Percentiles rank a stretch among this genome's conserved stretches.
Evolutionary conservation across 2,329 filamentous ascomycete genomes (phyloP).

Genomic region (Nigrospora sphaerica): DNA sequence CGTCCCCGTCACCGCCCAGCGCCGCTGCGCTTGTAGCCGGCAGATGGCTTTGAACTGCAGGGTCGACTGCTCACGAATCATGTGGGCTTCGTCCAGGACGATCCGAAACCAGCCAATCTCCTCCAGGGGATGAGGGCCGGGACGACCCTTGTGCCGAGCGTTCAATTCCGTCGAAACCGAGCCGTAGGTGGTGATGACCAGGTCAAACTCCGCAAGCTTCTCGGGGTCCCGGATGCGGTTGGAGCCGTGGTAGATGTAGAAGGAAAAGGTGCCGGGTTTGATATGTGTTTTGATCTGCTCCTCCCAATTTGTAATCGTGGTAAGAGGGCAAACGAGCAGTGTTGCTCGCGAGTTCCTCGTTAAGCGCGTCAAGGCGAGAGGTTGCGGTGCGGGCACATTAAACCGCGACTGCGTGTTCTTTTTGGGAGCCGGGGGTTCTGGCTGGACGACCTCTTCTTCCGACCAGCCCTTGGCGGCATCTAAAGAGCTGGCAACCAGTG

Average conservation of each 20-base stretch:
- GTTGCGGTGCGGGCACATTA: conserved; percentile 31
- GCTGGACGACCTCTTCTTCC: conserved; percentile 41
- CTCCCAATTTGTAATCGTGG: conserved; percentile 90
- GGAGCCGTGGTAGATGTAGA: conserved; percentile 81
- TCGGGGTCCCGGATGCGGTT: conserved; percentile 63
- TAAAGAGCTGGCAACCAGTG: conserved; percentile 63
- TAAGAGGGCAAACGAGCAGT: conserved; percentile 80
- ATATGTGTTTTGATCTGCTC: conserved; percentile 84
- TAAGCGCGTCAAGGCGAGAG: conserved; percentile 43
- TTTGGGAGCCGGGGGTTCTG: conserved; percentile 29
- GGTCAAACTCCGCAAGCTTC: conserved; percentile 65
- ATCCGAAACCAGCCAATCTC: conserved; percentile 89
- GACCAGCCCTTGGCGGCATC: conserved; percentile 58
- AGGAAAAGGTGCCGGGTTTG: conserved; percentile 54
- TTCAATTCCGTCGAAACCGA: conserved; percentile 76
- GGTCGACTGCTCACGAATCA: conserved; percentile 80
- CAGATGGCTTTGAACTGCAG: conserved; percentile 81
- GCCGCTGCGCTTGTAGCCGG: conserved; percentile 67
- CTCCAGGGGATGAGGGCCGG: conserved; percentile 57
- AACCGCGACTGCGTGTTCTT: conserved; percentile 29
- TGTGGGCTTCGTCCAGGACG: conserved; percentile 89
- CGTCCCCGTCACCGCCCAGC: conserved; percentile 97
- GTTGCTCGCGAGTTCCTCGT: conserved; percentile 69
- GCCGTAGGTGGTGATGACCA: conserved; percentile 90
- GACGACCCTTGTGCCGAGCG: conserved; percentile 53